These are phyloP conservation scores for Scutellaria barbata DNA, from an alignment of 257 asterid species.

Conservation along the genomic window DNA sequence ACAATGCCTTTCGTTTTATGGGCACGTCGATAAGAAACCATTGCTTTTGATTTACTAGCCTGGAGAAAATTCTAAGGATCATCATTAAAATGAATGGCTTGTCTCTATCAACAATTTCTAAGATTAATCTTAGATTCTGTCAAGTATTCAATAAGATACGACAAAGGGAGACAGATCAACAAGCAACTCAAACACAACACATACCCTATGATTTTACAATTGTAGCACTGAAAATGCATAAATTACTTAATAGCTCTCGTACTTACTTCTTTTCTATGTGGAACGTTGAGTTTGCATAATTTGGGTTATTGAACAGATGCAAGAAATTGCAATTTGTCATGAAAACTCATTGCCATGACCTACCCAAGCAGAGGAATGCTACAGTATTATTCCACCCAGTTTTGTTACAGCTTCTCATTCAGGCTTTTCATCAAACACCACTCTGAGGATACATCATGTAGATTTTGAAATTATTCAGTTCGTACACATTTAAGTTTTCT, in stretches of 20 bases:
- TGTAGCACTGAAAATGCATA: not conserved
- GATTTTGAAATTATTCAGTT: slow-evolving; percentile 6
- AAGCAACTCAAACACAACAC: slow-evolving; percentile 2
- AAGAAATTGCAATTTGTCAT: slow-evolving; percentile 29
- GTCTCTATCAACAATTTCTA: slow-evolving; percentile 20
- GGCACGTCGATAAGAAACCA: slow-evolving; percentile 32
- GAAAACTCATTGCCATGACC: slow-evolving; percentile 37
- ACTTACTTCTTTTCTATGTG: slow-evolving; percentile 32
- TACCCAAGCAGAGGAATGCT: slow-evolving; percentile 5
- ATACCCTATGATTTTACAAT: slow-evolving; percentile 14
- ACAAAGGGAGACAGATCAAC: not conserved
- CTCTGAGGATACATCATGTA: not conserved
- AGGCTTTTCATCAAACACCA: slow-evolving; percentile 29
- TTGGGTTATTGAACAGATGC: slow-evolving; percentile 30
- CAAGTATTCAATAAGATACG: not conserved
- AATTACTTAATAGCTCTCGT: not conserved
- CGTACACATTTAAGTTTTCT: not conserved
- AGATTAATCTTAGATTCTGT: slow-evolving; percentile 3
- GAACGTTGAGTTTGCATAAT: slow-evolving; percentile 16
- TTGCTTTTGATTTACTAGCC: slow-evolving; percentile 26
- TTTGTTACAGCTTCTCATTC: slow-evolving; percentile 19
- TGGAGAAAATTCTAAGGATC: slow-evolving; percentile 26
- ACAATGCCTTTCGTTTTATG: slow-evolving; percentile 26
- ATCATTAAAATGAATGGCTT: slow-evolving; percentile 17
- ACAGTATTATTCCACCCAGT: slow-evolving; percentile 18